Percentiles rank a stretch among this genome's conserved stretches.
phyloP scores from a whole-genome alignment of 2,329 filamentous ascomycete genomes.

The Tolypocladium tropicale region DNA sequence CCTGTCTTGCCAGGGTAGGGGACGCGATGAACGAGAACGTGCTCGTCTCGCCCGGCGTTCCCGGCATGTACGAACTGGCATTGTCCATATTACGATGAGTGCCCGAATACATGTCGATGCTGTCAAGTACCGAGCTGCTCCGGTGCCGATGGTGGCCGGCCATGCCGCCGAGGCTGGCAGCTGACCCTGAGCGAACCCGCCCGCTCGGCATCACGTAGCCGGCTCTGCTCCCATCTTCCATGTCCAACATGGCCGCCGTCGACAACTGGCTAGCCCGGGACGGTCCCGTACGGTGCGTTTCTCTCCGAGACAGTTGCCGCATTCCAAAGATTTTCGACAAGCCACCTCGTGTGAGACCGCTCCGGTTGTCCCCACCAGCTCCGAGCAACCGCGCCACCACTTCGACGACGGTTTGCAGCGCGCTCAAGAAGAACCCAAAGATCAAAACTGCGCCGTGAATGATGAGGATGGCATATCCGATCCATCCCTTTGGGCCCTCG shows the following conservation, averaged over 20 bases:
- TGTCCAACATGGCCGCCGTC: slow-evolving; percentile 67
- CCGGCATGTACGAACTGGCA: slow-evolving; percentile 57
- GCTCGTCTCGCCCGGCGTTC: slow-evolving; percentile 62
- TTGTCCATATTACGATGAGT: slow-evolving; percentile 41
- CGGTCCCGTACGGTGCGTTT: slow-evolving; percentile 50
- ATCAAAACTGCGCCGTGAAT: slow-evolving; percentile 78
- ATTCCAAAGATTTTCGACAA: slow-evolving; percentile 86
- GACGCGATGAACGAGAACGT: slow-evolving; percentile 62
- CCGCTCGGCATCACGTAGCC: slow-evolving; percentile 45
- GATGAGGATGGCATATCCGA: slow-evolving; percentile 82
- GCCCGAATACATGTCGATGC: slow-evolving; percentile 33
- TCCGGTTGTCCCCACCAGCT: slow-evolving; percentile 65
- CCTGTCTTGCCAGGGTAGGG: slow-evolving; percentile 38
- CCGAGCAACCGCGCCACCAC: slow-evolving; percentile 74
- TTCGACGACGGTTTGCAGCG: slow-evolving; percentile 82
- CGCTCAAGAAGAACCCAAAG: slow-evolving; percentile 89
- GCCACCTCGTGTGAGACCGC: slow-evolving; percentile 66
- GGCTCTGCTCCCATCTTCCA: slow-evolving; percentile 54
- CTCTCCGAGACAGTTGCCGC: slow-evolving; percentile 72
- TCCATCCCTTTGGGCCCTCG: slow-evolving; percentile 80
- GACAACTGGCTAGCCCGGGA: slow-evolving; percentile 76
- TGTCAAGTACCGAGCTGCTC: slow-evolving; percentile 46
- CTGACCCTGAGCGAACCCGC: slow-evolving; percentile 50
- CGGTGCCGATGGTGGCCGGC: slow-evolving; percentile 33
- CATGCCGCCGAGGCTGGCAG: slow-evolving; percentile 44